These are phyloP conservation scores for Auriscalpium orientale DNA, from an alignment of 768 basidiomycete species.

Conservation along the genomic window DNA sequence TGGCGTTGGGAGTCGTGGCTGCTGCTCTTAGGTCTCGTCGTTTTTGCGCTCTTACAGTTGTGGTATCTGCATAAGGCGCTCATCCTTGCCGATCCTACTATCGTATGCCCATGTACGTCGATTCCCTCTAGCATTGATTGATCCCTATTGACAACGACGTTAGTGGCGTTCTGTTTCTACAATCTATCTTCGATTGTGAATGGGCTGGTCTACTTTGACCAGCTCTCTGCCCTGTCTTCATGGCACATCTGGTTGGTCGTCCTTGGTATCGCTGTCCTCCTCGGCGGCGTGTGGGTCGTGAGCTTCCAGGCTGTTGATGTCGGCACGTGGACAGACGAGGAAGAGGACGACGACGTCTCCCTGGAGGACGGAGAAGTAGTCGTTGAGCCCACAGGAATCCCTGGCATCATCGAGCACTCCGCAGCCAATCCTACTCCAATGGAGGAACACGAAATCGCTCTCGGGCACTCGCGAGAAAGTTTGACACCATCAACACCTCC, in stretches of 20 bases:
- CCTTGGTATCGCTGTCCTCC: constrained; percentile 68
- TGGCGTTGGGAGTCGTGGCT: constrained; percentile 82
- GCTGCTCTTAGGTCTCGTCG: constrained; percentile 60
- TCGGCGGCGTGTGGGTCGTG: constrained; percentile 87
- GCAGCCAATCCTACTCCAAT: too few species aligned
- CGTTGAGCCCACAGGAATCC: neutral
- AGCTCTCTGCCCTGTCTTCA: constrained; percentile 62
- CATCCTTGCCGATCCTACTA: constrained; percentile 72
- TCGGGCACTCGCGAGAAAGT: neutral
- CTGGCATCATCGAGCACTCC: neutral
- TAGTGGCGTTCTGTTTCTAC: constrained; percentile 92
- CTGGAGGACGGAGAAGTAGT: constrained; percentile 1
- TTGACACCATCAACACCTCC: neutral
- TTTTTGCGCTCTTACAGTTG: constrained; percentile 73
- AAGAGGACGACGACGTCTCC: constrained; percentile 13
- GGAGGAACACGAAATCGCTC: neutral
- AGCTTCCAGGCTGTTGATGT: constrained; percentile 59
- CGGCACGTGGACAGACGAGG: constrained; percentile 36
- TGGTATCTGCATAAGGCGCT: constrained; percentile 82
- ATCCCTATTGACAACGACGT: constrained; percentile 12
- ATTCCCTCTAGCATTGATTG: neutral
- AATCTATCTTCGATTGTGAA: constrained; percentile 89
- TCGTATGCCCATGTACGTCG: constrained; percentile 76
- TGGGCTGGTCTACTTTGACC: constrained; percentile 84
- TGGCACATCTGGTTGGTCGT: constrained; percentile 70